Evolutionary conservation across 2,329 filamentous ascomycete genomes (phyloP), one percentile per base, ranked within the genome.

Genomic region (Aspergillus glaucus): DNA sequence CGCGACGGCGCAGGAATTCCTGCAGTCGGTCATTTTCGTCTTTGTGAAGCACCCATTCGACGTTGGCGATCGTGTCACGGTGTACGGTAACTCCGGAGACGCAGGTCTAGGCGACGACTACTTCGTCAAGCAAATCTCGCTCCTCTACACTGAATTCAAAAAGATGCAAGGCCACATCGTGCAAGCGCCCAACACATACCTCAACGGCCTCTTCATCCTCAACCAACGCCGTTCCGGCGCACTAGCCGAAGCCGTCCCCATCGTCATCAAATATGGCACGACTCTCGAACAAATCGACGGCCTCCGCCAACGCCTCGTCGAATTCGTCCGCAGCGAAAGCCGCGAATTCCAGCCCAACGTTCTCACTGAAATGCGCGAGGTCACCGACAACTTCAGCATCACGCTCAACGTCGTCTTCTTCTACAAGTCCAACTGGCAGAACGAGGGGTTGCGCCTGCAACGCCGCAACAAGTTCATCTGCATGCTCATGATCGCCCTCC

Each of bases 31-130:
- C 63, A 87, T 96, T 58, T 96, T 96, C 64, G 91, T 96, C 57
- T 95, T 96, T 60, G 85, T 96, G 71, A 96, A 96, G 74, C 92
- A 97, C 65, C 92, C 92, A 0, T 97, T 96, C 60, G 92, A 97
- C 67, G 91, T 96, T 3, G 92, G 92, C 47, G 92, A 97, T 66
- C 85, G 92, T 60, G 88, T 97, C 6, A 88, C 86, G 1, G 81
- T 97, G 17, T 96, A 96, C 62, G 91, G 91, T 47, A 94, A 90
- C 60, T 89, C 89, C 0, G 92, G 92, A 52, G 79, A 84, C n/a
- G 66, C 78, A 14, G 78, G 89, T 62, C 81, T 79, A 32, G 91
- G 91, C 42, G 92, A 96, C 59, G 92, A 96, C 61, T 97, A 95
- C 70, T 96, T 95, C 56, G 91, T 97, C 47, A 95, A 94, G 47